These are phyloP conservation scores for Microcera coccophila DNA, from an alignment of 2,329 filamentous ascomycete genomes.

Conservation along the genomic window DNA sequence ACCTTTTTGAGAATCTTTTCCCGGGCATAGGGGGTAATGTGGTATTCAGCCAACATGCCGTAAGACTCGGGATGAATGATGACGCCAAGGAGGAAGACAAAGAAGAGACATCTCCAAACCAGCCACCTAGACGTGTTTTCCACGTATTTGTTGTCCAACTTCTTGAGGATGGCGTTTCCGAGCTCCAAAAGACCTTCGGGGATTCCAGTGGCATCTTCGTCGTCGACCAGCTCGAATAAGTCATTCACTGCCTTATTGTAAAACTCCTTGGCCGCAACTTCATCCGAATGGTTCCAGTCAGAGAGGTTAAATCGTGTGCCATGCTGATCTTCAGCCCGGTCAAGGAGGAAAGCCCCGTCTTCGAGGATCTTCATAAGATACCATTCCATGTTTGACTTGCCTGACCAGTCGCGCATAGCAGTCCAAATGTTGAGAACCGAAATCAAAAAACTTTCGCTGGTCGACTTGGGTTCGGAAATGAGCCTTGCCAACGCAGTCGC, in stretches of 20 bases:
- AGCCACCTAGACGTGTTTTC: conserved; percentile 77
- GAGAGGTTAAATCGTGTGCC: conserved; percentile 68
- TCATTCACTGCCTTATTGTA: conserved; percentile 77
- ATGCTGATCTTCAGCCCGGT: conserved; percentile 76
- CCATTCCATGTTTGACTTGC: conserved; percentile 83
- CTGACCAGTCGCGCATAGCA: conserved; percentile 82
- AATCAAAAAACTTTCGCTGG: conserved; percentile 75
- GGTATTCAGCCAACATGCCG: conserved; percentile 78
- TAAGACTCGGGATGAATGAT: conserved; percentile 84
- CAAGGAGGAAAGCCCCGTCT: conserved; percentile 85
- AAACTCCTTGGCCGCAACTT: conserved; percentile 80
- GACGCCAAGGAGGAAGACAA: conserved; percentile 76
- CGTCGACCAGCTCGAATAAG: conserved; percentile 81
- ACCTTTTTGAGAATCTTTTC: conserved; percentile 79
- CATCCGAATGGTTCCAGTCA: conserved; percentile 72
- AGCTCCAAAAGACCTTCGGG: conserved; percentile 81
- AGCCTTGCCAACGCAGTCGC: conserved; percentile 80
- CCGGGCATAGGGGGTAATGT: conserved; percentile 85
- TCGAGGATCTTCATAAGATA: conserved; percentile 94
- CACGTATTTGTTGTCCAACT: conserved; percentile 67
- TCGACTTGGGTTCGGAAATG: conserved; percentile 71
- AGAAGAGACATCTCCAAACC: conserved; percentile 88
- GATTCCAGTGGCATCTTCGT: conserved; percentile 78
- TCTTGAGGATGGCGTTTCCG: conserved; percentile 75
- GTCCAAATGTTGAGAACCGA: conserved; percentile 86